Conservation (phyloP, 306 rosid genomes). For the Gillenia trifoliata region DNA sequence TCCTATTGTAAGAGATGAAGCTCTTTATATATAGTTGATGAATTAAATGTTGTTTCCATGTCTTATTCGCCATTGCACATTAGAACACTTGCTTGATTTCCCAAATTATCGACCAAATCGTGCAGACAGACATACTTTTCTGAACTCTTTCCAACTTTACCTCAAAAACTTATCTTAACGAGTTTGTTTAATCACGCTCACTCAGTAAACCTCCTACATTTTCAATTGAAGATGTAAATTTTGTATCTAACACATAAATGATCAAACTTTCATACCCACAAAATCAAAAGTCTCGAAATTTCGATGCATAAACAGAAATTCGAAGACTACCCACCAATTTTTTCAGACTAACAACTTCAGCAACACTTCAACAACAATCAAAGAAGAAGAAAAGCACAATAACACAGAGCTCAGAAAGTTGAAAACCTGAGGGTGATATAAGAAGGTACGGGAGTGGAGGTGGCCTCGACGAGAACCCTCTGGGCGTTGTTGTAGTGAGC, state of each 20-base stretch:
- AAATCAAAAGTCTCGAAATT: background rate
- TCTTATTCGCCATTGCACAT: too few species aligned
- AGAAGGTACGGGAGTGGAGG: conserved; percentile 73
- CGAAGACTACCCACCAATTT: background rate
- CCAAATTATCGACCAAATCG: too few species aligned
- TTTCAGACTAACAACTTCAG: background rate
- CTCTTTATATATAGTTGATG: too few species aligned
- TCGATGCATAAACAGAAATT: background rate
- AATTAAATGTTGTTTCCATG: too few species aligned
- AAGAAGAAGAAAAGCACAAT: background rate
- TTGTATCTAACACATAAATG: background rate
- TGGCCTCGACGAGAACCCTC: conserved; percentile 72
- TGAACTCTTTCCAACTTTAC: too few species aligned
- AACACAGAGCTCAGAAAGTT: background rate
- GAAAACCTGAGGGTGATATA: conserved; percentile 61
- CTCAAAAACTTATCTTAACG: too few species aligned
- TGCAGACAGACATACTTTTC: too few species aligned
- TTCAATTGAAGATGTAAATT: background rate
- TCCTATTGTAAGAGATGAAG: background rate
- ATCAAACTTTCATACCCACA: background rate
- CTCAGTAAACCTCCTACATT: background rate
- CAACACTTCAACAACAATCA: background rate
- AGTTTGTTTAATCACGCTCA: background rate
- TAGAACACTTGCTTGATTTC: too few species aligned
- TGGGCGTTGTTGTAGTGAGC: conserved; percentile 70